Base-by-base conservation (phyloP, 768 basidiomycete species). In the Pulveroboletus ravenelii region DNA sequence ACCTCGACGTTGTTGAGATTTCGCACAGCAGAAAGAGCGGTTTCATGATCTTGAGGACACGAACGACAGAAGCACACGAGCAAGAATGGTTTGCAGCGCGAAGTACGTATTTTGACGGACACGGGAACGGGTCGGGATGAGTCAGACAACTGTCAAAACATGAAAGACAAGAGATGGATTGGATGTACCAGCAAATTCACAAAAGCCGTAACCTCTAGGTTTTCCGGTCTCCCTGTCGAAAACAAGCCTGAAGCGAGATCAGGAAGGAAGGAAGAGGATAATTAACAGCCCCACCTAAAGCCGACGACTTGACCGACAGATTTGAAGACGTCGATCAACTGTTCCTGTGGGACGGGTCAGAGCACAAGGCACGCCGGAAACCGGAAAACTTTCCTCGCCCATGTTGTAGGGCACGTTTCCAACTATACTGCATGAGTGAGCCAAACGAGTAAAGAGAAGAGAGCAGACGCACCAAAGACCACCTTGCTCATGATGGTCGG, bases 211-310 rank as follows among this genome's bases (percentile, higher is more conserved):
- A 27, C 93, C 93, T 70, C 85, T 87, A 45, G 93, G 90, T 66
- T 94, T 94, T 48, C 91, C 92, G n/a, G 92, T 93, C 51, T 91
- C 90, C 63, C 90, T 76, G 73, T 93, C 90, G 69, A 88, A 91
- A 41, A 92, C 89, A 42, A 93, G 77, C 67, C 90, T 93, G 58
- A 29, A 49, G 31, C 6, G 10, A 47, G 41, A 30, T 58, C 15
- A 47, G 55, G 27, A 17, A 10, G 15, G 41, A 38, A 43, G 27
- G 13, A 54, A 32, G 42, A 38, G 18, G 13, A 13, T n/a, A 10
- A 27, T 8, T 29, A 29, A 46, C n/a, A 5, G 45, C 41, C 42
- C 1, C 48, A 89, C 89, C 89, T 82, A 68, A 93, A 90, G n/a
- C 89, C 90, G 51, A 90, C 75, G 41, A 93, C 90, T 62, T 89